phyloP scores from a whole-genome alignment of 2,329 filamentous ascomycete species.

The Saccharata proteae region DNA sequence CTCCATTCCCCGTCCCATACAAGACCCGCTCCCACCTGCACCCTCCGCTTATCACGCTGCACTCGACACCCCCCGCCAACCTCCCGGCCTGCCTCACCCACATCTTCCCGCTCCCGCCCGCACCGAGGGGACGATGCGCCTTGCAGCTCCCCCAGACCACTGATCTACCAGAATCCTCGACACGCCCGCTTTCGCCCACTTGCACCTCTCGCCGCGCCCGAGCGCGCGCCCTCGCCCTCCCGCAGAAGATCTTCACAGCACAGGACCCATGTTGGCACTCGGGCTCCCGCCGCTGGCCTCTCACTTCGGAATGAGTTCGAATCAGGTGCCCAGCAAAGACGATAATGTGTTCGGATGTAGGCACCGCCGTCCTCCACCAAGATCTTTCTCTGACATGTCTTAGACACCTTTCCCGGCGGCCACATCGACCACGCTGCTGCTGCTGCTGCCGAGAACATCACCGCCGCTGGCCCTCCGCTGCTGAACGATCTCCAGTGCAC shows the following conservation, averaged over 20 bases:
- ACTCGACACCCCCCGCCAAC: too few relatives aligned
- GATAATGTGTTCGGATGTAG: slow-evolving; percentile 7
- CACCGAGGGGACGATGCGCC: too few relatives aligned
- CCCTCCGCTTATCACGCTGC: too few relatives aligned
- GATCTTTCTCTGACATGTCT: too few relatives aligned
- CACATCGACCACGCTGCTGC: slow-evolving; percentile 7
- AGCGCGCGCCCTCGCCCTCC: neutral
- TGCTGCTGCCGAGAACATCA: slow-evolving; percentile 7
- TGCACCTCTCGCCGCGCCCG: slow-evolving; percentile 1
- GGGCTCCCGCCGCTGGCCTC: slow-evolving; percentile 5
- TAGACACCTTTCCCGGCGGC: slow-evolving; percentile 6
- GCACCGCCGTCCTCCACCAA: too few relatives aligned
- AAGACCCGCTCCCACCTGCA: too few relatives aligned
- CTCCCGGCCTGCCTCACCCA: too few relatives aligned
- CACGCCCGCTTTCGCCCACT: slow-evolving; percentile 2
- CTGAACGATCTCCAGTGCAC: slow-evolving; percentile 5
- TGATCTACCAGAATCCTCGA: too few relatives aligned
- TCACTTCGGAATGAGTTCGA: slow-evolving; percentile 9
- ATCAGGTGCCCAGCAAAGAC: slow-evolving; percentile 7
- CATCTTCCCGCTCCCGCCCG: too few relatives aligned
- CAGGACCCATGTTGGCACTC: slow-evolving; percentile 7
- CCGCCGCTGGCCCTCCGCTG: slow-evolving; percentile 5
- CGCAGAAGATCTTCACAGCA: neutral
- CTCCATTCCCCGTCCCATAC: too few relatives aligned
- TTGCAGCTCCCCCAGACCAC: too few relatives aligned